Evolutionary conservation across 1,284 basidiomycete genomes (phyloP), one percentile per base, ranked within the genome.

Genomic region (Puccinia hordei): DNA sequence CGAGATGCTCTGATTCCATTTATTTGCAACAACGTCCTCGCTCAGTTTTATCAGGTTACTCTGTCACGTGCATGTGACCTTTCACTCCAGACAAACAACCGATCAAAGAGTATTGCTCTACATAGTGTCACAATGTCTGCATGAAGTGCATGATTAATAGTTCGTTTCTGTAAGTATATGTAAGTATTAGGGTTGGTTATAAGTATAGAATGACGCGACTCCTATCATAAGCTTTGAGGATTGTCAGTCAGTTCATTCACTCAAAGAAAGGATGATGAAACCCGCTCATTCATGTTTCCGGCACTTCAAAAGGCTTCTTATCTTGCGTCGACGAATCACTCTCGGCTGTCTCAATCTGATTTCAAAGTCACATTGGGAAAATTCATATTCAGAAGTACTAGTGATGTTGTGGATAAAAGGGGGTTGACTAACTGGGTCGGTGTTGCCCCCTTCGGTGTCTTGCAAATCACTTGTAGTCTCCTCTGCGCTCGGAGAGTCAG

Each of bases 301-400:
- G 15, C 2, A 19, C 46, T 13, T 27, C 53, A n/a, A n/a, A 55
- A 9, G 24, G 49, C 49, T 51, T n/a, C 49, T 51, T 15, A 51
- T 51, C n/a, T n/a, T n/a, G 81, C 33, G 63, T 83, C 82, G 38
- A 12, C 12, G 38, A 12, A 6, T 41, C 12, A 17, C 8, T 17
- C 17, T 49, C 46, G 6, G 13, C 3, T 49, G 6, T 17, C 46
- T 13, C 2, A 15, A 49, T 49, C 17, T 13, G 46, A 3, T 49
- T 49, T 8, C 15, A 49, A 49, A 19, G 46, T 8, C 12, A 4
- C 38, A 41, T 41, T 41, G 17, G 46, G 17, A 49, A 49, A 13
- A 17, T 49, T 49, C 46, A 19, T 19, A 24, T n/a, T 55, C 53
- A 24, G 12, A 55, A 27, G 53, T 3, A 12, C 46, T 55, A 12